Evolutionary conservation across 345 rosid species (phyloP).

Genomic region (Gynandropsis gynandra): DNA sequence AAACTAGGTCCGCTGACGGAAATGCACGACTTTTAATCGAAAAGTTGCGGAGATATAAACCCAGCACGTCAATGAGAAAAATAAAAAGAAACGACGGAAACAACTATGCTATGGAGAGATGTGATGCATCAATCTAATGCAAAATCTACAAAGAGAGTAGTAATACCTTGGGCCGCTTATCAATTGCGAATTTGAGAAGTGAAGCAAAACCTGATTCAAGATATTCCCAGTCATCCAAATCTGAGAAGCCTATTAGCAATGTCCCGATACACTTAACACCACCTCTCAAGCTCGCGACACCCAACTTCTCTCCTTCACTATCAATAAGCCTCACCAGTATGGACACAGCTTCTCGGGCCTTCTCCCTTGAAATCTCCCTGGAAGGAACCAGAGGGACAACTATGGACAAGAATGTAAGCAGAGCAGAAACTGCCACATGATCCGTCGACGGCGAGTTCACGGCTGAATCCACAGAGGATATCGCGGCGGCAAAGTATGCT

Average conservation of each 20-base stretch:
- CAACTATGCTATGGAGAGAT: background rate
- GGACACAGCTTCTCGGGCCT: constrained; percentile 61
- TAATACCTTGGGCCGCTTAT: constrained; percentile 81
- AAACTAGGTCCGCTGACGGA: no score
- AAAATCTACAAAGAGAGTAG: background rate
- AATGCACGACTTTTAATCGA: background rate
- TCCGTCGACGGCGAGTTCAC: constrained; percentile 32
- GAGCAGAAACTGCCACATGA: constrained; percentile 52
- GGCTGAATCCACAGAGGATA: constrained; percentile 36
- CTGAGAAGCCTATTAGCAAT: constrained; percentile 49
- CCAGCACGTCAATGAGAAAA: background rate
- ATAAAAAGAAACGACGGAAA: background rate
- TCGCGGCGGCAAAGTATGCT: constrained; percentile 77
- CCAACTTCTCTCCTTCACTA: constrained; percentile 37
- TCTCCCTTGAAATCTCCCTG: constrained; percentile 36
- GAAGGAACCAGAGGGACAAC: constrained; percentile 46
- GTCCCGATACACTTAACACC: constrained; percentile 76
- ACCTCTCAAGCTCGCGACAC: constrained; percentile 55
- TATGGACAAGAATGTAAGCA: constrained; percentile 58
- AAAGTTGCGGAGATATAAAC: background rate
- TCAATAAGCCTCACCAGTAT: constrained; percentile 42
- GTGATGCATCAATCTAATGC: background rate
- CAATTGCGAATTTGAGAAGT: constrained; percentile 56
- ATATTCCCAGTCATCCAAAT: constrained; percentile 64
- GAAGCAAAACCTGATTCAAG: constrained; percentile 45